phyloP scores from a whole-genome alignment of 306 rosid species.

The Pterocarpus santalinus region DNA sequence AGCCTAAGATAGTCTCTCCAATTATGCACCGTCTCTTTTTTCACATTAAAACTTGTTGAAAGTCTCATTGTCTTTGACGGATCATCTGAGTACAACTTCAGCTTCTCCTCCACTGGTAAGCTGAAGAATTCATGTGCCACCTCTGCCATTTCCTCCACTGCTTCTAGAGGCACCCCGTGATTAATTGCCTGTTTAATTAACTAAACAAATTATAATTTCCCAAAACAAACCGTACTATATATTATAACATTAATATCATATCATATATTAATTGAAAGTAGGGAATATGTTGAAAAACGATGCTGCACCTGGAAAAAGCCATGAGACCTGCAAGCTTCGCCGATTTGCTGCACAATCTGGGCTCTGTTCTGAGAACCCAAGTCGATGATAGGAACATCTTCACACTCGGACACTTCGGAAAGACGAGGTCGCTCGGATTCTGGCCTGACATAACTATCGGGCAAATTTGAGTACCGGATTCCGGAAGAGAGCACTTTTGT shows the following conservation, averaged over 20 bases:
- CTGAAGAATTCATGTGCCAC: conserved; percentile 74
- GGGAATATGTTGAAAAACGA: neutral
- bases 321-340: conserved; percentile 73
- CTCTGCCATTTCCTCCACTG: conserved; percentile 57
- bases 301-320: conserved; percentile 88
- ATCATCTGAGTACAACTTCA: conserved; percentile 90
- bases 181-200: conserved; percentile 63
- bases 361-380: conserved; percentile 54
- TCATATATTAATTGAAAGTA: neutral
- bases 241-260: no score
- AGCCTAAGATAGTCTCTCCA: conserved; percentile 97
- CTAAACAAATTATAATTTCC: neutral
- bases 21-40: conserved; percentile 75
- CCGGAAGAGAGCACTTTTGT: conserved; percentile 73
- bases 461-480: conserved; percentile 57
- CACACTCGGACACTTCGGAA: conserved; percentile 62
- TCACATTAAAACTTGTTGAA: conserved; percentile 84
- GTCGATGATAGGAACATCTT: conserved; percentile 78
- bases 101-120: conserved; percentile 80
- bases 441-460: conserved; percentile 77
- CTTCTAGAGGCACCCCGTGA: conserved; percentile 72
- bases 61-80: conserved; percentile 83
- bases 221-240: neutral
- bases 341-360: conserved; percentile 52
- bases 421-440: conserved; percentile 87